phyloP scores from a whole-genome alignment of 2,329 filamentous ascomycete genomes.

The Thielaviopsis musarum region DNA sequence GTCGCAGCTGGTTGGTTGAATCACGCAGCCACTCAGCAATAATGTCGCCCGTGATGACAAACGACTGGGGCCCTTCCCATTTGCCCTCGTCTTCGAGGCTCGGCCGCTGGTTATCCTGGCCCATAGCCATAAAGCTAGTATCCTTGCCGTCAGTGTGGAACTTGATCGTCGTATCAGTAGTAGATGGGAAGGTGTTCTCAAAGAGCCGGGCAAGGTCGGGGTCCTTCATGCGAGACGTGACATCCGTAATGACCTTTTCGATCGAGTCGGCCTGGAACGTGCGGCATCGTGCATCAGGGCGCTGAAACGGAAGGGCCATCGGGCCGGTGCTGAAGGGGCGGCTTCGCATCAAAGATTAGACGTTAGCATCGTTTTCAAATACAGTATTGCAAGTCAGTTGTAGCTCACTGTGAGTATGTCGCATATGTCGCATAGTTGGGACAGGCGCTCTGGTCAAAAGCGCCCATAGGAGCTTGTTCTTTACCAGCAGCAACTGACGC shows the following conservation, averaged over 20 bases:
- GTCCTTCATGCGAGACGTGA: conserved; percentile 65
- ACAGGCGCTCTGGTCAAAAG: conserved; percentile 18
- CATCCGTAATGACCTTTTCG: conserved; percentile 70
- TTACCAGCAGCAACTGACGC: not conserved
- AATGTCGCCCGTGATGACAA: conserved; percentile 87
- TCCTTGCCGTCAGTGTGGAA: conserved; percentile 56
- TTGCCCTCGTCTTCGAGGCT: conserved; percentile 34
- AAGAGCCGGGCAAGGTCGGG: conserved; percentile 83
- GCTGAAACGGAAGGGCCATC: conserved; percentile 67
- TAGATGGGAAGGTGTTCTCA: conserved; percentile 88
- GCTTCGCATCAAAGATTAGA: conserved; percentile 27
- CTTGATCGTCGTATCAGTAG: conserved; percentile 73
- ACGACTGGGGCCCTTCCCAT: conserved; percentile 78
- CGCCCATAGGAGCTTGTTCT: not conserved
- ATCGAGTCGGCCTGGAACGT: conserved; percentile 79
- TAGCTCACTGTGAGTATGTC: conserved; percentile 22
- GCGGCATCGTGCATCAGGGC: conserved; percentile 64
- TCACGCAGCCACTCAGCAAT: conserved; percentile 86
- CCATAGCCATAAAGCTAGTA: conserved; percentile 20
- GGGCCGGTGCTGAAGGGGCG: conserved; percentile 65
- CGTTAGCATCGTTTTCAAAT: not conserved
- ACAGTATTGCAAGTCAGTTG: too few species aligned
- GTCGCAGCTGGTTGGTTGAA: conserved; percentile 81
- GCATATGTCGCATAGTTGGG: conserved; percentile 27
- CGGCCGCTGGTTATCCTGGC: conserved; percentile 17